Conservation (phyloP, 768 basidiomycete species). For the Polyporus arcularius region DNA sequence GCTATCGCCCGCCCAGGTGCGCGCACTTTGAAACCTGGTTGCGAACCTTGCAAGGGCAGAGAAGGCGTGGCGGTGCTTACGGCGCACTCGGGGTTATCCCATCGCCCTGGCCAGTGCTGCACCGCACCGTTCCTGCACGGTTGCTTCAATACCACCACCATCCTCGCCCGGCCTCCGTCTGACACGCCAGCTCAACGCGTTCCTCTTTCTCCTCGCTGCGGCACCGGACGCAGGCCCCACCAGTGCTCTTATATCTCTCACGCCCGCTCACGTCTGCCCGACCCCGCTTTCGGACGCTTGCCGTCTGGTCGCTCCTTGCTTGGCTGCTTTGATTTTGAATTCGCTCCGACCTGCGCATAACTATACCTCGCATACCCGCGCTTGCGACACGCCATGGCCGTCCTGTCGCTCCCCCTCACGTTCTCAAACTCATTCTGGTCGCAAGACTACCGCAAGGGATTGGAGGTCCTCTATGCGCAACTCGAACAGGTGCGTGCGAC, state of each 20-base stretch:
- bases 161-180: not conserved
- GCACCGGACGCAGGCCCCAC: constrained; percentile 10
- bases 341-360: not conserved
- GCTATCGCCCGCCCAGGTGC: not conserved
- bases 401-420: constrained; percentile 82
- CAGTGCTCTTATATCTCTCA: not conserved
- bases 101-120: constrained; percentile 8
- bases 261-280: constrained; percentile 1
- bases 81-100: constrained; percentile 3
- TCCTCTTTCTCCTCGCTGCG: constrained; percentile 7
- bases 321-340: constrained; percentile 8
- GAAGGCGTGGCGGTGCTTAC: constrained; percentile 11
- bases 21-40: not conserved
- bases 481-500: constrained; percentile 66
- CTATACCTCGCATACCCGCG: constrained; percentile 1
- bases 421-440: constrained; percentile 97
- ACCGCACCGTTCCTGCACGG: constrained; percentile 16
- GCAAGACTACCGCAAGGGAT: constrained; percentile 82
- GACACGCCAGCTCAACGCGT: constrained; percentile 23
- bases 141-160: constrained; percentile 15
- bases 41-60: not conserved
- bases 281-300: not conserved
- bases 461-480: constrained; percentile 75
- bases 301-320: not conserved
- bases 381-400: constrained; percentile 61